phyloP scores from a whole-genome alignment of 352 stramenopile species.

The Phytophthora citrophthora region DNA sequence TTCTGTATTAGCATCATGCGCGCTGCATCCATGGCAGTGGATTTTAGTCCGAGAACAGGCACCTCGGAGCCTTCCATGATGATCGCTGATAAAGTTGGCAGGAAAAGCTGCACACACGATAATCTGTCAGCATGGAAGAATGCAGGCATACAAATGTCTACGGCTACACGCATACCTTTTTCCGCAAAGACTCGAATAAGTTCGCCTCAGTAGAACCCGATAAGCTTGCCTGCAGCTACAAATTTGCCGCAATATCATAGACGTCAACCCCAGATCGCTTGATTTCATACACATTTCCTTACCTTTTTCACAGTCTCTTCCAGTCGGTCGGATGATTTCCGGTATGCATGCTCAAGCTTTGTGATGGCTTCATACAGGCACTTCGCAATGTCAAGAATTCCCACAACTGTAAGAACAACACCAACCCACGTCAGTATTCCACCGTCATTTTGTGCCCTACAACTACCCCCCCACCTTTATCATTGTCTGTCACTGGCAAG shows the following conservation, averaged over 20 bases:
- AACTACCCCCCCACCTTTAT: conserved; percentile 58
- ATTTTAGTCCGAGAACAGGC: conserved; percentile 54
- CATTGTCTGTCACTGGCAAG: conserved; percentile 93
- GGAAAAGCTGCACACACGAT: conserved; percentile 60
- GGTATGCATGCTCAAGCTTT: conserved; percentile 94
- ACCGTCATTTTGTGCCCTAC: background rate
- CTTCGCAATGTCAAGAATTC: conserved; percentile 98
- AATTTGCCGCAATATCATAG: conserved; percentile 9
- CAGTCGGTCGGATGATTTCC: conserved; percentile 71
- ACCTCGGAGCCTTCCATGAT: conserved; percentile 66
- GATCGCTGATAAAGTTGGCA: conserved; percentile 85
- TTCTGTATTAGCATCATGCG: conserved; percentile 85
- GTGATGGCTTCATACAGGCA: conserved; percentile 98
- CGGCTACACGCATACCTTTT: conserved; percentile 58
- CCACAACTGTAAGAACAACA: conserved; percentile 77
- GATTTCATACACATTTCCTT: background rate
- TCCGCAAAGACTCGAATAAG: conserved; percentile 81
- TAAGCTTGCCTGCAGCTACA: conserved; percentile 67
- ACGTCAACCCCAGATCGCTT: background rate
- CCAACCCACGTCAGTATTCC: background rate
- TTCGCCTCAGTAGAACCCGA: conserved; percentile 56
- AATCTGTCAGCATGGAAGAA: background rate
- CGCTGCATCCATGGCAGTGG: conserved; percentile 72
- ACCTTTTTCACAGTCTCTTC: conserved; percentile 85
- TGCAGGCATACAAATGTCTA: background rate